Evolutionary conservation across 2,329 filamentous ascomycete species (phyloP), one percentile per base, ranked within the genome.

Genomic region (Ophiostoma ips): DNA sequence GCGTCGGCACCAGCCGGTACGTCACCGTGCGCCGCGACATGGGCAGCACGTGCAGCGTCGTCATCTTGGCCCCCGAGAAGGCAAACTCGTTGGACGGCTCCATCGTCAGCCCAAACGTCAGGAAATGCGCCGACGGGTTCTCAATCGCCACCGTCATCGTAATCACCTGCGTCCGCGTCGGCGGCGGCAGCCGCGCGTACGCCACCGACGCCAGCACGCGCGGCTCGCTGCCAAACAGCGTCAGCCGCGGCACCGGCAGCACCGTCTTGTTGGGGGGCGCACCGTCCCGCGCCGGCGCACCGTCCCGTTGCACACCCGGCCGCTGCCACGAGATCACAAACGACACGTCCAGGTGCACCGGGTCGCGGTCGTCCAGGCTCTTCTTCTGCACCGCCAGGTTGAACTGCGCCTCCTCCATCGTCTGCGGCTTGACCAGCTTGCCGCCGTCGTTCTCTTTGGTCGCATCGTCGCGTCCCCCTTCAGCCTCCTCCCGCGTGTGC

Each of bases 101-200:
- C 88, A 98, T 94, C 24, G 74, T 80, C 46, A 96, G 66, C 30
- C 86, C 88, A 66, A 98, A 98, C 0, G 89, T 95, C 46, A 98
- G 76, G 66, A 95, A 94, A 64, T 98, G 92, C 63, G 81, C 84
- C 0, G 90, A 95, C 0, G 89, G 85, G 62, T 98, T 98, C 66
- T 98, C 92, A 51, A 98, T 79, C 3, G 80, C 87, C 61, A 78
- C 62, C 38, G 73, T 67, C 13, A 80, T 62, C 56, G 62, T 28
- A 28, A 56, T 41, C 12, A 16, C 50, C 18, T n/a, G 31, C 3
- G 36, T 30, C 2, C 18, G 15, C 8, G 30, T 33, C 2, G 41
- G n/a, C 4, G 24, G n/a, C 4, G 24, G 40, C 9, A 24, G 16
- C 15, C 28, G 28, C 59, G 18, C 62, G 56, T 76, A 72, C 3